Conservation (phyloP, 495 filamentous ascomycete genomes). For the Penicillium parvum region DNA sequence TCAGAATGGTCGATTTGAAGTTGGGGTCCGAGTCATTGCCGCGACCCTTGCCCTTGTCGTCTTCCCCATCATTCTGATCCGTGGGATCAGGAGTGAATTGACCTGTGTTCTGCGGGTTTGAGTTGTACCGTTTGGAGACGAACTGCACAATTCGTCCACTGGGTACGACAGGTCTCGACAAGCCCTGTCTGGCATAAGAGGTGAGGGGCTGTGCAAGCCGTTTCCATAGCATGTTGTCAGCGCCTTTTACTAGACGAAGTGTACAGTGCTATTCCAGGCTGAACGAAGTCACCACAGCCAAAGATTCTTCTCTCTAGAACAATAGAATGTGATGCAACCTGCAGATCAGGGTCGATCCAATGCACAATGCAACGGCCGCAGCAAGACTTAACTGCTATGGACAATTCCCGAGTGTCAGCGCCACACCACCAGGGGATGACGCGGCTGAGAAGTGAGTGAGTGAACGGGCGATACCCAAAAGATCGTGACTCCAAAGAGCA, state of each 20-base stretch:
- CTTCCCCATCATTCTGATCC: conserved; percentile 32
- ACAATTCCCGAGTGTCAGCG: conserved; percentile 1
- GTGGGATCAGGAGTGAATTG: conserved; percentile 28
- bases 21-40: conserved; percentile 30
- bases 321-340: not conserved
- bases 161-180: conserved; percentile 12
- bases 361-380: conserved; percentile 7
- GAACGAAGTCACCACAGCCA: not conserved
- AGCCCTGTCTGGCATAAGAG: conserved; percentile 17
- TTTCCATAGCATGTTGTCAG: conserved; percentile 19
- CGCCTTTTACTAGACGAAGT: not conserved
- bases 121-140: conserved; percentile 26
- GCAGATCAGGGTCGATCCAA: conserved; percentile 2
- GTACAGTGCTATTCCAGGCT: not conserved
- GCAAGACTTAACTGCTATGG: conserved; percentile 3
- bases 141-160: conserved; percentile 3
- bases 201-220: conserved; percentile 22
- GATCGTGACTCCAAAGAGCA: not conserved
- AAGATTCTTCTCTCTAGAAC: not conserved
- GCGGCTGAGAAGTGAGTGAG: conserved; percentile 8
- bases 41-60: conserved; percentile 19
- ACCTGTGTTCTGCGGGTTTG: conserved; percentile 23
- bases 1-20: conserved; percentile 53
- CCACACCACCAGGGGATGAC: conserved; percentile 20
- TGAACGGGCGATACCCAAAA: conserved; percentile 7